Base-by-base conservation (phyloP, 2,329 filamentous ascomycete species). In the Colletotrichum eleusines region DNA sequence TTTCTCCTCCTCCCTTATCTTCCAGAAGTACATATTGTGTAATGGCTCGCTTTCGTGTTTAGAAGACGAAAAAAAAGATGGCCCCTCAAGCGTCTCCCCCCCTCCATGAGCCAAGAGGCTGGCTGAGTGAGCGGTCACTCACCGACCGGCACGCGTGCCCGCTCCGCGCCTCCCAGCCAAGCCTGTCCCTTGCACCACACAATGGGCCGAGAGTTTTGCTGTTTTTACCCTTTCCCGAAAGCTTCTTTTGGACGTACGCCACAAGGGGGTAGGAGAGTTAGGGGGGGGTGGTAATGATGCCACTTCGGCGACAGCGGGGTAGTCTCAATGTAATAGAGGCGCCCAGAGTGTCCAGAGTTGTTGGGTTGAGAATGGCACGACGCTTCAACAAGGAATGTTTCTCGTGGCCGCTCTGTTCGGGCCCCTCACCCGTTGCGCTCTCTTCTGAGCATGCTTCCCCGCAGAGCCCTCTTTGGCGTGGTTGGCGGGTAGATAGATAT, bases 151-250 rank as follows among this genome's bases (percentile, higher is more conserved):
- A 60, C 61, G 51, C 48, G 46, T 66, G 6, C 18, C n/a, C 57
- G 26, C 57, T 54, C 26, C 35, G 38, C 48, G 28, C 46, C 28
- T 33, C 20, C 35, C 20, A 28, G 46, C 54, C 48, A 38, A 2
- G 40, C n/a, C 44, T 3, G 35, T 26, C 8, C n/a, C 9, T 53
- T 5, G 35, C 44, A 31, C 20, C 46, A 18, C 51, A 55, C 31
- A 9, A 54, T 8, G 48, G 11, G 20, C 2, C n/a, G 20, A 61
- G 64, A 62, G 57, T 66, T 62, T 66, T 38, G 48, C 64, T n/a
- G 18, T 40, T 35, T 44, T 35, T 50, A 40, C 7, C 26, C 26
- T 31, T 54, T 60, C 18, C 33, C 18, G 11, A 33, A 40, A 53
- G 44, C 23, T 51, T 42, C 12, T 18, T 35, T 18, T 20, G 8